Evolutionary conservation across 2,329 filamentous ascomycete genomes (phyloP).

Genomic region (Parastagonospora nodorum): DNA sequence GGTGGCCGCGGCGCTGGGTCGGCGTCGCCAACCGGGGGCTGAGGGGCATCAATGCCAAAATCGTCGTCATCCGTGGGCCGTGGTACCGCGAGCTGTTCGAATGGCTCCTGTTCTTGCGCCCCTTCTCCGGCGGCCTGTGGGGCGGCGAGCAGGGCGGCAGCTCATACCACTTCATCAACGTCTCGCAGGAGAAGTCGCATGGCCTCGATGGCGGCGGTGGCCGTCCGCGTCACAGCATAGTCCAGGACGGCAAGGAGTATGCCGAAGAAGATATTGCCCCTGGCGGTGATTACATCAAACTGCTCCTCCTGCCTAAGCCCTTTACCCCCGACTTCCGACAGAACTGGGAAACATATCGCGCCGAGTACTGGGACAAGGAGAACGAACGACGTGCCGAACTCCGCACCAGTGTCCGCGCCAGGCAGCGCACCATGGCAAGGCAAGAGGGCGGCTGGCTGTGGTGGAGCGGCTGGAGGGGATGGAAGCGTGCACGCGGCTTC

Average conservation of each 20-base stretch:
- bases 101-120: conserved; percentile 76
- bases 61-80: conserved; percentile 82
- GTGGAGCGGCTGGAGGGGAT: conserved; percentile 78
- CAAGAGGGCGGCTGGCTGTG: conserved; percentile 76
- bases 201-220: conserved; percentile 25
- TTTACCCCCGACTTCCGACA: conserved; percentile 94
- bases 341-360: conserved; percentile 94
- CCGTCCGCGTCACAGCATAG: conserved; percentile 33
- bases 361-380: conserved; percentile 96
- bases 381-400: conserved; percentile 84
- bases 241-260: conserved; percentile 65
- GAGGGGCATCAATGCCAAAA: conserved; percentile 92
- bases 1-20: conserved; percentile 93
- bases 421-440: conserved; percentile 70
- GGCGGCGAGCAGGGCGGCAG: conserved; percentile 61
- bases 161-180: conserved; percentile 78
- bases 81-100: conserved; percentile 81
- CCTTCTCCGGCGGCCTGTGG: conserved; percentile 60
- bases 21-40: conserved; percentile 86
- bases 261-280: conserved; percentile 90
- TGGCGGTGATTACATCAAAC: conserved; percentile 88
- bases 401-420: conserved; percentile 69
- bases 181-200: conserved; percentile 46
- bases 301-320: conserved; percentile 88
- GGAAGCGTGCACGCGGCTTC: conserved; percentile 45